These are phyloP conservation scores for Polyporus arcularius DNA, from an alignment of 768 basidiomycete genomes.

Conservation along the genomic window DNA sequence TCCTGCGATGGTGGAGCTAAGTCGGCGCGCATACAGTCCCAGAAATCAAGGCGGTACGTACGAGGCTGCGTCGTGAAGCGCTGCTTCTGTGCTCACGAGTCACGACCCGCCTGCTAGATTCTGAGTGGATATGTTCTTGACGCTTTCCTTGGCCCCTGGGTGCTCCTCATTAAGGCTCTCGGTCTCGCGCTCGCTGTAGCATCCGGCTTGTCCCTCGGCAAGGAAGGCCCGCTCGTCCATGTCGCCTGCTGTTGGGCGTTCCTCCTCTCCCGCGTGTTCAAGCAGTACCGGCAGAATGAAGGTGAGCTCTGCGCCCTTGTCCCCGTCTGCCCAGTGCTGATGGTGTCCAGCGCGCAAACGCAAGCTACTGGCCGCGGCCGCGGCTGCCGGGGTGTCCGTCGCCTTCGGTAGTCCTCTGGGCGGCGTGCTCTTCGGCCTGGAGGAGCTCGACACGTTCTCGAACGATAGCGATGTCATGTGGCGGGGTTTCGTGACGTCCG, in stretches of 20 bases:
- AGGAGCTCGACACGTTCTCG: slow-evolving; percentile 71
- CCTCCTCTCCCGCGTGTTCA: slow-evolving; percentile 64
- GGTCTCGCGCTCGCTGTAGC: slow-evolving; percentile 84
- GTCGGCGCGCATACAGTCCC: slow-evolving; percentile 51
- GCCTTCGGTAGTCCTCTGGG: slow-evolving; percentile 88
- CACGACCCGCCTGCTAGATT: too few species aligned
- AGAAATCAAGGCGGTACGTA: slow-evolving; percentile 73
- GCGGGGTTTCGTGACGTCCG: slow-evolving; percentile 89
- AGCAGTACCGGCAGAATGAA: slow-evolving; percentile 77
- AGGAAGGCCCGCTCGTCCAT: slow-evolving; percentile 89
- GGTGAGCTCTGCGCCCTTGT: slow-evolving; percentile 37
- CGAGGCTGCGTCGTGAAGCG: not conserved
- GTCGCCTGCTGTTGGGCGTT: slow-evolving; percentile 83
- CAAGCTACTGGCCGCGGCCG: slow-evolving; percentile 79
- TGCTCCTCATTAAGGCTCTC: slow-evolving; percentile 79
- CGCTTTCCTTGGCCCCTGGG: slow-evolving; percentile 84
- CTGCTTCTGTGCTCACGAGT: not conserved
- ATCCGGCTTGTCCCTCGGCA: slow-evolving; percentile 81
- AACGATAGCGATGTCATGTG: slow-evolving; percentile 79
- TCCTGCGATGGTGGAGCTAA: not conserved
- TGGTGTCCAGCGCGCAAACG: slow-evolving; percentile 65
- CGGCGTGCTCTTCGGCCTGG: slow-evolving; percentile 83
- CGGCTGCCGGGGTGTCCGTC: slow-evolving; percentile 84
- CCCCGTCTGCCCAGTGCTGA: not conserved
- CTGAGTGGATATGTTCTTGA: slow-evolving; percentile 86